Conservation (phyloP, 176 grass and related monocot species). For the Paspalum notatum region DNA sequence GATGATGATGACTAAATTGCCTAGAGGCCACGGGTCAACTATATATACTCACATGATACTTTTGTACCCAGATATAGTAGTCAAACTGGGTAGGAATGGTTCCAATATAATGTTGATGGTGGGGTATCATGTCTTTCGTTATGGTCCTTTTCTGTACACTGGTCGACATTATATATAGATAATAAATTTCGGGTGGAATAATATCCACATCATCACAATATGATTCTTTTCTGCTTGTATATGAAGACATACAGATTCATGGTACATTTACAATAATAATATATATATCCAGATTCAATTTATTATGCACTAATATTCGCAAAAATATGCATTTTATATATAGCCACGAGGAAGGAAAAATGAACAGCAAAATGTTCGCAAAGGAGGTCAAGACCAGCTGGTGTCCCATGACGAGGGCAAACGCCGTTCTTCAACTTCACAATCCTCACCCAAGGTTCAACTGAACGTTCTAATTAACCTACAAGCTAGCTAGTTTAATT, state of each 20-base stretch:
- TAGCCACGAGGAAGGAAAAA: constrained; percentile 52
- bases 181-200: not conserved
- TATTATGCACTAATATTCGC: not conserved
- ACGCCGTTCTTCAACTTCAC: constrained; percentile 45
- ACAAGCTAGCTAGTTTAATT: too few relatives aligned
- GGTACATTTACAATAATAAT: too few relatives aligned
- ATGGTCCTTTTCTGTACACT: constrained; percentile 27
- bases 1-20: not conserved
- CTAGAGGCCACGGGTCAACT: not conserved
- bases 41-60: not conserved
- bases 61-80: constrained; percentile 18
- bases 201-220: constrained; percentile 4
- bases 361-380: constrained; percentile 45
- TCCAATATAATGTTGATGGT: not conserved
- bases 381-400: constrained; percentile 44
- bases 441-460: constrained; percentile 54
- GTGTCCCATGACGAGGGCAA: constrained; percentile 40
- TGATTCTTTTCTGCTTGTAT: not conserved
- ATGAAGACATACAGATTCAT: too few relatives aligned
- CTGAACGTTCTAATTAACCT: not conserved
- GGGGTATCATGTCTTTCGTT: constrained; percentile 31
- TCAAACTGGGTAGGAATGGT: constrained; percentile 34
- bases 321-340: not conserved
- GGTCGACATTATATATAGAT: not conserved
- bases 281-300: not conserved